phyloP scores from a whole-genome alignment of 495 filamentous ascomycete species.

The Amphirosellinia nigrospora region DNA sequence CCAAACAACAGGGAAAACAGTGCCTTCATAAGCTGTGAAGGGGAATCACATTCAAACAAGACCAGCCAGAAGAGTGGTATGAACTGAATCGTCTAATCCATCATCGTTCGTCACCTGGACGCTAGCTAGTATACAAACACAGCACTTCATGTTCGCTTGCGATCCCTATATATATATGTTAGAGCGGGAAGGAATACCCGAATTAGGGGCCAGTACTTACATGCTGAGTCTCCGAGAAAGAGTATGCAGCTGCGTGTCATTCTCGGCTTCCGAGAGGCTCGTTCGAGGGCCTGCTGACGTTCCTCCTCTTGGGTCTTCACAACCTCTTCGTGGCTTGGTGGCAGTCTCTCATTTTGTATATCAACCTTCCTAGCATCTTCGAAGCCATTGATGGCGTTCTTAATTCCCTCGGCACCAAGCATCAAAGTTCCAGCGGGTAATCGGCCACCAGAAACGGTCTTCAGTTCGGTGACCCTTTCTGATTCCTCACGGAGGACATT shows the following conservation, averaged over 20 bases:
- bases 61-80: constrained; percentile 18
- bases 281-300: constrained; percentile 78
- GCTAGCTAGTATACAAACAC: constrained; percentile 28
- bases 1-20: constrained; percentile 9
- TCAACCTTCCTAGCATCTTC: constrained; percentile 99
- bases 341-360: constrained; percentile 92
- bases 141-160: constrained; percentile 33
- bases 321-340: constrained; percentile 92
- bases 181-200: background rate
- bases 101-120: constrained; percentile 23
- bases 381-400: constrained; percentile 96
- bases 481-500: constrained; percentile 97
- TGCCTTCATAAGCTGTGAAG: constrained; percentile 9
- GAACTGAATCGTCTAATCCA: constrained; percentile 27
- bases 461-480: constrained; percentile 94
- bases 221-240: constrained; percentile 93
- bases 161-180: constrained; percentile 32
- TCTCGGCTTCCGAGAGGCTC: constrained; percentile 87
- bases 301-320: constrained; percentile 77
- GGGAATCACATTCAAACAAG: constrained; percentile 16
- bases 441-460: constrained; percentile 92
- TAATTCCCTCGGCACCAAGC: constrained; percentile 97
- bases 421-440: constrained; percentile 95
- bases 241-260: constrained; percentile 82
- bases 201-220: constrained; percentile 61